Evolutionary conservation across 306 rosid species (phyloP), one percentile per base, ranked within the genome.

Genomic region (Begonia loranthoides): DNA sequence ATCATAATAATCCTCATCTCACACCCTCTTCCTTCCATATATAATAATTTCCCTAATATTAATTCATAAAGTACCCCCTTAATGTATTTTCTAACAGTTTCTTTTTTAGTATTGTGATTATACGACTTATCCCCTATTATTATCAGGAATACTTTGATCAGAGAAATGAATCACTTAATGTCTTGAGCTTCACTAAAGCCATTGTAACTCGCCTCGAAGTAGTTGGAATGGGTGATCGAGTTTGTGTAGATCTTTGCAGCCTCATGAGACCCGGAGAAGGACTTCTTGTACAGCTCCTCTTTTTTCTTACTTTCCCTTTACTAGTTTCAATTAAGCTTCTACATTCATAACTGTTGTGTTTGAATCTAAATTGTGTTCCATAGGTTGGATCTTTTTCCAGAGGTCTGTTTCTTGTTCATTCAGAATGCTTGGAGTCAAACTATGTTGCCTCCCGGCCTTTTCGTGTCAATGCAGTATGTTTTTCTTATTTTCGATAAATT

Each of bases 221-320:
- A 15, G 72, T 66, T 61, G 94, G 97, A 61, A 85, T 89, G 94
- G 95, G 97, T 19, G 97, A 89, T 76, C 94, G 94, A 6, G 90
- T 85, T 64, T 89, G 95, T 61, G 95, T 89, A 1, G 97, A 89
- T 66, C 95, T 89, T 33, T 89, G 95, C 57, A 77, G 87, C 70
- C 86, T 89, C 55, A 76, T 85, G 94, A 82, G 67, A 58, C 94
- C 90, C 0, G 90, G 97, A 46, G 97, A 89, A 85, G 95, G 94
- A 68, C 94, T 89, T 72, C 77, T 89, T 13, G 97, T 85, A 73
- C 45, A 71, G 59, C 22, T 68, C 45, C 15, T 5, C 55, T 54
- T 71, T 43, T 67, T 22, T 44, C 47, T 47, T 45, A n/a, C 51
- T 36, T 13, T 21, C 49, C 15, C 41, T 15, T 15, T 1, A 13